phyloP scores from a whole-genome alignment of 1,284 basidiomycete species.

The Butyriboletus appendiculatus region DNA sequence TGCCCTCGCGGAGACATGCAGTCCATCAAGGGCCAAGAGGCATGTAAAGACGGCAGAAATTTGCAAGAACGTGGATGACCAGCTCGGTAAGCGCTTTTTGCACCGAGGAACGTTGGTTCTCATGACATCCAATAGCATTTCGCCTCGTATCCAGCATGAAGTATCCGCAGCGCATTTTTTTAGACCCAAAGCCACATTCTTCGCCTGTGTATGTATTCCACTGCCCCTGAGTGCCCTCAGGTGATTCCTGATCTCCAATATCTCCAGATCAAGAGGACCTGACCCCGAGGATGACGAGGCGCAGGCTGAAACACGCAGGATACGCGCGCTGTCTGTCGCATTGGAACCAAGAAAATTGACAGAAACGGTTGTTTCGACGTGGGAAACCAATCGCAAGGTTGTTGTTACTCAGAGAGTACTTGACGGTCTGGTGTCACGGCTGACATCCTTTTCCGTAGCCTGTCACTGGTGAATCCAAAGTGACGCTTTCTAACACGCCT shows the following conservation, averaged over 20 bases:
- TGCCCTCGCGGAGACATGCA: slow-evolving; percentile 2
- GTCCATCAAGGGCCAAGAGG: background rate
- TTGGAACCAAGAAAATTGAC: slow-evolving; percentile 33
- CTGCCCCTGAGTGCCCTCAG: slow-evolving; percentile 27
- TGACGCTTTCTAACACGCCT: background rate
- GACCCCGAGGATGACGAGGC: slow-evolving; percentile 44
- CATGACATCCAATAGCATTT: slow-evolving; percentile 11
- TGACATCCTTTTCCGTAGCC: slow-evolving; percentile 12
- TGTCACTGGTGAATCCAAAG: slow-evolving; percentile 10
- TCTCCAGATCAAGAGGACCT: slow-evolving; percentile 43
- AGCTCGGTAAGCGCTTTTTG: slow-evolving; percentile 6
- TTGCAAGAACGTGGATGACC: background rate
- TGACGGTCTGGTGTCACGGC: background rate
- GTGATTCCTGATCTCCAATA: background rate
- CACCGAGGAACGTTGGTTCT: background rate
- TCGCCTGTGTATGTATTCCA: slow-evolving; percentile 36
- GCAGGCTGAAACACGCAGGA: slow-evolving; percentile 41
- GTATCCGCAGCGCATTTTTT: slow-evolving; percentile 37
- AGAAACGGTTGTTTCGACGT: slow-evolving; percentile 13
- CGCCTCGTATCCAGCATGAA: slow-evolving; percentile 39
- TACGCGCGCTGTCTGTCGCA: slow-evolving; percentile 38
- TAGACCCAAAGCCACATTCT: slow-evolving; percentile 42
- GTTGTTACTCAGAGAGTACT: background rate
- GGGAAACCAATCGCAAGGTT: slow-evolving; percentile 17
- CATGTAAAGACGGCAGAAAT: background rate